phyloP scores from a whole-genome alignment of 805 yeast genomes.

The Wickerhamiella sergipiensis region DNA sequence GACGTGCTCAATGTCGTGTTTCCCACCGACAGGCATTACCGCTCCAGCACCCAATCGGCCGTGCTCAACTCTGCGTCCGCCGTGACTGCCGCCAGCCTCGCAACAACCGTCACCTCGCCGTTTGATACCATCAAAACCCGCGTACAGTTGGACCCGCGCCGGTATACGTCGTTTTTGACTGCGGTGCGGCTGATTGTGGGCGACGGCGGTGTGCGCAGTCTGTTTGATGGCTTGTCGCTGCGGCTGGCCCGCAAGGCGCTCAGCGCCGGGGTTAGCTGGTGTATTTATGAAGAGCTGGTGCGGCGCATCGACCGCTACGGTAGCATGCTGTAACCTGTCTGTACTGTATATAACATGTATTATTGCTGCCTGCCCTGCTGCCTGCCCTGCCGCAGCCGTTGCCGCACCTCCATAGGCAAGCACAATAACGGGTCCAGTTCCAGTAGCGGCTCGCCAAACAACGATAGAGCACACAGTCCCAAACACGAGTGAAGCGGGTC shows the following conservation, averaged over 20 bases:
- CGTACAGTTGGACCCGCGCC: slow-evolving; percentile 56
- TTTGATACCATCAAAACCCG: slow-evolving; percentile 89
- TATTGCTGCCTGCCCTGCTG: too few relatives aligned
- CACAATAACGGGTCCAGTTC: slow-evolving; percentile 21
- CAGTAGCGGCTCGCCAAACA: slow-evolving; percentile 15
- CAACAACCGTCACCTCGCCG: slow-evolving; percentile 85
- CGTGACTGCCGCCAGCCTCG: slow-evolving; percentile 55
- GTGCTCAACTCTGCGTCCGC: slow-evolving; percentile 67
- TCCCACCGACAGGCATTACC: slow-evolving; percentile 13
- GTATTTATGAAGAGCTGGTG: slow-evolving; percentile 82
- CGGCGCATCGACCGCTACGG: background rate
- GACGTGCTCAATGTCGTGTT: slow-evolving; percentile 34
- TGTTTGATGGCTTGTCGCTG: slow-evolving; percentile 75
- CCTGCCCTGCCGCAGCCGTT: too few relatives aligned
- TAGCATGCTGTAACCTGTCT: background rate
- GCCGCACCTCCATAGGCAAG: too few relatives aligned
- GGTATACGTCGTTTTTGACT: slow-evolving; percentile 30
- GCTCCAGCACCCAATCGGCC: slow-evolving; percentile 32
- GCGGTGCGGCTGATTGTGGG: slow-evolving; percentile 29
- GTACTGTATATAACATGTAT: background rate
- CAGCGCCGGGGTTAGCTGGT: slow-evolving; percentile 95
- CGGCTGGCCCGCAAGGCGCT: slow-evolving; percentile 74
- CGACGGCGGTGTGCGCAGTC: slow-evolving; percentile 36
- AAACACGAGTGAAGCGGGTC: slow-evolving; percentile 53
- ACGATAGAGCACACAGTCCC: slow-evolving; percentile 36